Evolutionary conservation across 257 asterid species (phyloP).

Genomic region (Linaria vulgaris): DNA sequence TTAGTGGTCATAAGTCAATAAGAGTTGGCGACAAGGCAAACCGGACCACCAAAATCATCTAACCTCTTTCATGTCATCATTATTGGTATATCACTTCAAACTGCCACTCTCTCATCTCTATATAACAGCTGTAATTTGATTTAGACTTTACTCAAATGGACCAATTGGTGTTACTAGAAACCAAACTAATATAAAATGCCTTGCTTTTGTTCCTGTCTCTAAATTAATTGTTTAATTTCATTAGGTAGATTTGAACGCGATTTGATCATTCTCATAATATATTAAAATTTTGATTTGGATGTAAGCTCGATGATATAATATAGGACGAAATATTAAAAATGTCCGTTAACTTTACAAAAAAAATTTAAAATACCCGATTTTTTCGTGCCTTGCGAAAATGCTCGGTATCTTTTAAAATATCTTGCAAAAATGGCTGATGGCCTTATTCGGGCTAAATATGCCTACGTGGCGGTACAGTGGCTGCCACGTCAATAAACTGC

Average conservation of each 20-base stretch:
- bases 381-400: too few species aligned
- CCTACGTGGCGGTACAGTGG: too few species aligned
- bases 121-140: conserved; percentile 59
- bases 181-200: not conserved
- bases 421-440: too few species aligned
- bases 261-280: not conserved
- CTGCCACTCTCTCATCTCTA: conserved; percentile 24
- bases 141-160: conserved; percentile 25
- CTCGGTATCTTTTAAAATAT: too few species aligned
- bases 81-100: conserved; percentile 20
- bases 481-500: too few species aligned
- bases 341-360: too few species aligned
- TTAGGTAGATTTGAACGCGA: not conserved
- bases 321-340: too few species aligned
- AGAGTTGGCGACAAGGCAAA: conserved; percentile 14
- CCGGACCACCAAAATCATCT: conserved; percentile 15
- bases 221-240: not conserved
- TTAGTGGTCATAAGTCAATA: conserved; percentile 2
- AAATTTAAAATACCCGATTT: too few species aligned
- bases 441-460: too few species aligned
- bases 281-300: too few species aligned
- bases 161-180: conserved; percentile 26
- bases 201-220: not conserved
- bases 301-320: too few species aligned
- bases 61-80: not conserved